phyloP scores from a whole-genome alignment of 164 flowering plant species.

The Vitis rotundifolia region DNA sequence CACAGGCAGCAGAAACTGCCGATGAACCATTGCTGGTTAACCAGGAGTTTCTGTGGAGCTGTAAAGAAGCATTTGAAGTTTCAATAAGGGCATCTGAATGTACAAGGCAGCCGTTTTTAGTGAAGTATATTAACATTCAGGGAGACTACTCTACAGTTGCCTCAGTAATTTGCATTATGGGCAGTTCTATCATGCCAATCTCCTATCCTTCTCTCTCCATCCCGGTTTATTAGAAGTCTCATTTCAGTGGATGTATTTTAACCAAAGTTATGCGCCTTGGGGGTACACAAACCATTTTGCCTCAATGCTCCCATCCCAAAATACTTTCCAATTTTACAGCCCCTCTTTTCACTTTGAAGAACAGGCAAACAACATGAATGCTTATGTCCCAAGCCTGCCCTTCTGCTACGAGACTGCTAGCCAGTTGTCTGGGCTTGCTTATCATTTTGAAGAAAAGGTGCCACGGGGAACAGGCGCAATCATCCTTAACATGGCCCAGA shows the following conservation, averaged over 20 bases:
- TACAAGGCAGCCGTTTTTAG: slow-evolving; percentile 8
- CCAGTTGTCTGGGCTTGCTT: no score
- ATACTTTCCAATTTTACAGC: no score
- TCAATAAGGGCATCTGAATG: slow-evolving; percentile 13
- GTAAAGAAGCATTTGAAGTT: slow-evolving; percentile 17
- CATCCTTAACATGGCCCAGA: slow-evolving; percentile 18
- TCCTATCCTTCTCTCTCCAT: background rate
- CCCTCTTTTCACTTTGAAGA: no score
- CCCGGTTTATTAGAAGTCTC: background rate
- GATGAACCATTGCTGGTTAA: slow-evolving; percentile 16
- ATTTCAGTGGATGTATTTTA: no score
- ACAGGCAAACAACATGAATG: background rate
- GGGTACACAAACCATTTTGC: no score
- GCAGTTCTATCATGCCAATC: slow-evolving; percentile 13
- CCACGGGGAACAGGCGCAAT: no score
- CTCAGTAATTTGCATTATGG: slow-evolving; percentile 9
- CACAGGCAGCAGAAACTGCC: slow-evolving; percentile 9
- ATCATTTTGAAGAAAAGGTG: no score
- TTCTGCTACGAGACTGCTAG: background rate
- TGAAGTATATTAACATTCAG: slow-evolving; percentile 32
- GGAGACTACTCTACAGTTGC: slow-evolving; percentile 25
- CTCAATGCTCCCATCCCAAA: no score
- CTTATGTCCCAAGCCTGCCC: slow-evolving; percentile 10
- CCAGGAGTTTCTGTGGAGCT: slow-evolving; percentile 22
- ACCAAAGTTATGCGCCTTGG: no score